Conservation (phyloP, 2,329 filamentous ascomycete species). For the Botryotinia calthae region DNA sequence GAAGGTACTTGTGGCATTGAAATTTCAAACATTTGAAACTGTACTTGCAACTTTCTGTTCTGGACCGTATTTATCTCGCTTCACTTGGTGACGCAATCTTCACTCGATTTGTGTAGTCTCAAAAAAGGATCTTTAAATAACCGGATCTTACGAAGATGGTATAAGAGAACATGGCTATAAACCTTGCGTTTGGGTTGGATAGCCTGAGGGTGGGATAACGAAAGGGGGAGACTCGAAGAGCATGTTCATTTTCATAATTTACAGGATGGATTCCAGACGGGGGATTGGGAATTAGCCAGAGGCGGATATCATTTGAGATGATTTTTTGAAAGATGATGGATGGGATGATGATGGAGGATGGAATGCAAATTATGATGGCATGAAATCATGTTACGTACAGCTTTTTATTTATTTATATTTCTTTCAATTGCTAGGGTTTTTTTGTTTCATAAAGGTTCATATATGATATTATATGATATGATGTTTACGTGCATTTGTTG, state of each 20-base stretch:
- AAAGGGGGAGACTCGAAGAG: background rate
- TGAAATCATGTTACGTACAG: constrained; percentile 14
- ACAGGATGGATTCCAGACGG: background rate
- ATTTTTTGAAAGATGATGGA: background rate
- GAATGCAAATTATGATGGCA: constrained; percentile 17
- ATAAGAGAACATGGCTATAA: background rate
- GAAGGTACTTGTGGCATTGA: background rate
- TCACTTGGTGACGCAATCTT: background rate
- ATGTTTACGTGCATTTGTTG: background rate
- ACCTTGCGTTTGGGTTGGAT: constrained; percentile 14
- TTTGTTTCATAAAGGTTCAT: constrained; percentile 3
- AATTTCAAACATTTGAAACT: constrained; percentile 11
- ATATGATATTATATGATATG: background rate
- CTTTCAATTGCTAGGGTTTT: background rate
- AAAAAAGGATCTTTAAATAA: background rate
- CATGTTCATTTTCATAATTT: constrained; percentile 17
- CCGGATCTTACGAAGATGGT: background rate
- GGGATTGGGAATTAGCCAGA: background rate
- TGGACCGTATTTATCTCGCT: constrained; percentile 6
- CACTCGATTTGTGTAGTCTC: constrained; percentile 1
- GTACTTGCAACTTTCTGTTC: constrained; percentile 8
- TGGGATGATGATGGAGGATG: constrained; percentile 13
- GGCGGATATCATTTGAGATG: constrained; percentile 9
- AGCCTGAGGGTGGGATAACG: background rate
- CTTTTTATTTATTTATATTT: background rate